Evolutionary conservation across 352 stramenopile genomes (phyloP), one percentile per base, ranked within the genome.

Genomic region (Peronospora tabacina): DNA sequence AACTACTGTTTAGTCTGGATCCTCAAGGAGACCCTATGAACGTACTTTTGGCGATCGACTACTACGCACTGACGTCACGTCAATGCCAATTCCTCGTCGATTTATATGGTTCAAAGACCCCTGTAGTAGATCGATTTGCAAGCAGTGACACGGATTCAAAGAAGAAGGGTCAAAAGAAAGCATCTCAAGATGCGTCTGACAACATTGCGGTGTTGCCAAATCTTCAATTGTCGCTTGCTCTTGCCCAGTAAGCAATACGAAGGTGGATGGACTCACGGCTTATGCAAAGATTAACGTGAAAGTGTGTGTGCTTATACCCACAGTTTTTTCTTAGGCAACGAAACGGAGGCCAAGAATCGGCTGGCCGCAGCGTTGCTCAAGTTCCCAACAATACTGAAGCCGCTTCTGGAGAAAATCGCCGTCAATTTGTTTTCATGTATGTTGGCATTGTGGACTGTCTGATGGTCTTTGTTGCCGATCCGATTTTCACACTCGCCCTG

Each of bases 31-130:
- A 93, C 41, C 82, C 82, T 26, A 87, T 93, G 73, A 75, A 80
- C 34, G 76, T 87, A 38, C 56, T 93, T 41, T 64, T 90, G 7
- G 75, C 75, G 10, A 73, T 93, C 45, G 82, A 93, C 58, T 93
- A 93, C 51, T 93, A 93, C 37, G 79, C 82, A 2, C 37, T 90
- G 48, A 80, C 82, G 12, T 83, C 82, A 39, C 65, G 80, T 29
- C 79, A 93, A 52, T 88, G 76, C 40, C 67, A 90, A 55, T 93
- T 90, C 47, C 38, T 93, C 5, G 52, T 90, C 32, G 77, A 86
- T 46, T 49, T 93, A 28, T 60, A 58, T 42, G 54, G 59, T 10
- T 75, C 78, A 1, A 85, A 87, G 48, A 70, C 73, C 0, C 65
- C 74, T n/a, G 70, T 66, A 2, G 73, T 85, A 0, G 70, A 89